Conservation (phyloP, 768 basidiomycete genomes). For the Boletus fagicola region DNA sequence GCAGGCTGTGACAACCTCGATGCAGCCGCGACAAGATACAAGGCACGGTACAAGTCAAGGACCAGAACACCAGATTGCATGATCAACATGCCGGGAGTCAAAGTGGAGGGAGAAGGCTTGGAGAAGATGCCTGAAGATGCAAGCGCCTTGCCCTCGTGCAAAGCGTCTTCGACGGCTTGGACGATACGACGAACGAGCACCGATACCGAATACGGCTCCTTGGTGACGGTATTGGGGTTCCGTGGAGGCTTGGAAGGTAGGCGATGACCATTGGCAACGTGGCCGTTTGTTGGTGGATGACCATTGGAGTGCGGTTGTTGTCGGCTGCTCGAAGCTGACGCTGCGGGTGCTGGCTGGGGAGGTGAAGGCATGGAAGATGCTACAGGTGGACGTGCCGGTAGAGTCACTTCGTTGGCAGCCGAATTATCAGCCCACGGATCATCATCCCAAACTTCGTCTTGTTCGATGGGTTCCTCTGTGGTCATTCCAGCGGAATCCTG, state of each 20-base stretch:
- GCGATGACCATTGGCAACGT: conserved; percentile 18
- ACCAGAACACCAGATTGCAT: conserved; percentile 60
- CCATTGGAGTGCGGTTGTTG: conserved; percentile 38
- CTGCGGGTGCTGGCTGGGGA: conserved; percentile 37
- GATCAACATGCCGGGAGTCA: conserved; percentile 52
- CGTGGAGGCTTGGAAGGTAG: conserved; percentile 20
- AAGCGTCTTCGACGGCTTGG: conserved; percentile 54
- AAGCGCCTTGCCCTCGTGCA: conserved; percentile 68
- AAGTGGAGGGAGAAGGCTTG: conserved; percentile 28
- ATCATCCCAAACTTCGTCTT: conserved; percentile 61
- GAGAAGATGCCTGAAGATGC: conserved; percentile 54
- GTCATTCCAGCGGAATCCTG: conserved; percentile 9
- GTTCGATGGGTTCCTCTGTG: conserved; percentile 34
- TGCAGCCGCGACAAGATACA: conserved; percentile 66
- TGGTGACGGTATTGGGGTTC: conserved; percentile 11
- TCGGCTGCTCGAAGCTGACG: conserved; percentile 54
- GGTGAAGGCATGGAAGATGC: conserved; percentile 24
- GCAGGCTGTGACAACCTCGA: conserved; percentile 49
- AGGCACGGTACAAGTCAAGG: conserved; percentile 76
- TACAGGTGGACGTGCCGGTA: conserved; percentile 31
- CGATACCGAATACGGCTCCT: conserved; percentile 63
- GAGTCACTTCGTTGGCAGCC: conserved; percentile 25
- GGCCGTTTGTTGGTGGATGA: conserved; percentile 22
- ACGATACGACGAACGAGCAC: conserved; percentile 53
- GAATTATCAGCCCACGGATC: conserved; percentile 63